Base-by-base conservation (phyloP, 345 rosid genomes). In the Noccaea bulbosa region DNA sequence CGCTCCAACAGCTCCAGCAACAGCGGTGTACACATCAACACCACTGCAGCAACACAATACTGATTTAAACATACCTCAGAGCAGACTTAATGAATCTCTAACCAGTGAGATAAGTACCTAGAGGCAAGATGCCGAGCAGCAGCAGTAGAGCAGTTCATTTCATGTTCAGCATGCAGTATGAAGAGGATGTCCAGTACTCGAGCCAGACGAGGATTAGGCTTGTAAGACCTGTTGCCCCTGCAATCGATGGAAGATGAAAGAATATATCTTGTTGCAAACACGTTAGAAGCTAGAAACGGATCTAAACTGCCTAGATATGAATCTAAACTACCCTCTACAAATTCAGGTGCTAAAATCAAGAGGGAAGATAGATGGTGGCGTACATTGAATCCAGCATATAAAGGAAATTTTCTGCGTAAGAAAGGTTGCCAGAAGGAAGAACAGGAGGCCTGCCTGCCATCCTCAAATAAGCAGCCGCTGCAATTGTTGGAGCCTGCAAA, bases 41-140 rank as follows among this genome's bases (percentile, higher is more conserved):
- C 98, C 93, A 81, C 98, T 94, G 78, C 75, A 83, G 1, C 55
- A 77, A 32, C 58, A 30, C 71, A 12, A 6, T 7, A 20, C 49
- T 44, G 38, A 51, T 45, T 40, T 30, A 32, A 49, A 67, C 43
- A 62, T 32, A 61, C 8, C 24, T 63, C 35, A 52, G 6, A 24
- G 27, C 34, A 10, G 62, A 39, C 38, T 67, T 11, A 5, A 46
- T 40, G 63, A 56, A 39, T 65, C 37, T 41, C 12, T 47, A 43
- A 2, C 71, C 41, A 65, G 35, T 70, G 52, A 62, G 55, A 58
- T 9, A 40, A 52, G 34, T 82, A 89, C 99, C 99, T 84, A 43
- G 97, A 94, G 34, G 99, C 92, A 76, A 94, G 97, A 80, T 94
- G 99, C 57, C 91, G 83, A 38, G 93, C 97, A 78, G 99, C 98